Evolutionary conservation across 768 basidiomycete species (phyloP), one percentile per base, ranked within the genome.

Genomic region (Suillus tomentosus): DNA sequence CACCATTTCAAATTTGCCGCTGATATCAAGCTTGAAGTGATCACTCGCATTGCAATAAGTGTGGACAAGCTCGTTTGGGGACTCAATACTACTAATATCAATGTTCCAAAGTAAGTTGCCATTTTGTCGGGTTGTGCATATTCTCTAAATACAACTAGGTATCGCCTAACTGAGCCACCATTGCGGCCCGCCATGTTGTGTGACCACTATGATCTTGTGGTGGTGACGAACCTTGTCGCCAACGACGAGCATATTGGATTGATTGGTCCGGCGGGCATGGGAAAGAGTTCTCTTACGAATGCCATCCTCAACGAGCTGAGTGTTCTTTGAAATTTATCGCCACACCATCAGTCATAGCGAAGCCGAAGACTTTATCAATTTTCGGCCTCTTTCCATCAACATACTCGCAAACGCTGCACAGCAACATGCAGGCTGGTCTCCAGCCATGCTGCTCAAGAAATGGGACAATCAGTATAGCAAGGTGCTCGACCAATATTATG

Each of bases 231-330:
- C 34, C 34, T 54, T 4, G 19, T 54, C 19, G 10, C 36, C 34
- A 54, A 36, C 6, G 19, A 54, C 5, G 2, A 54, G 19, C 54
- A 62, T 31, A 1, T 62, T 11, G 17, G 13, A 8, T 42, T 62
- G 15, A 42, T 48, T 11, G 53, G 62, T 0, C 11, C 62, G 0
- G 53, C 37, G 5, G 24, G 62, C 10, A 62, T 39, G 27, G 53
- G 62, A 22, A 62, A 62, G 13, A 62, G 17, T 14, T 36, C 62
- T 11, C 3, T 62, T 5, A 34, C 27, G 3, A 40, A 56, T 43
- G 53, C 53, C 0, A 56, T 57, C 24, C 8, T 62, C n/a, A 40
- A 62, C 2, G 62, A 62, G 24, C 24, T 31, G 31, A 31, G 31
- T 31, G 31, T 31, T 31, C 31, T 31, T 31, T 31, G 6, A 31